A percentile compares a stretch with the other conserved stretches of the same genome.
Conservation (phyloP, 2,329 filamentous ascomycete species). For the Pseudogymnoascus sp. region DNA sequence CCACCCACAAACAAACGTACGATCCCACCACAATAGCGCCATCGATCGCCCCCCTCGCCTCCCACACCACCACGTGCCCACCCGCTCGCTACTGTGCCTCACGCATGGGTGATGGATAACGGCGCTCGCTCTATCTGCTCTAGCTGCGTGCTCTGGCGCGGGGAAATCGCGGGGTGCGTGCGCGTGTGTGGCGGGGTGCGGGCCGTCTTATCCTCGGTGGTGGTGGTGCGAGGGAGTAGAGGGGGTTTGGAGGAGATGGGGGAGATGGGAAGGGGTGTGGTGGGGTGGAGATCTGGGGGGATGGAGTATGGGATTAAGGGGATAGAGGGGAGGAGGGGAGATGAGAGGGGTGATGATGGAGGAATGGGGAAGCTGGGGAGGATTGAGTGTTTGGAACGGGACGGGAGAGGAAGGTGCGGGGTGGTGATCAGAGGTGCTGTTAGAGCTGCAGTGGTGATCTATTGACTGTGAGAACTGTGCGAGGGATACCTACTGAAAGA, state of each 20-base stretch:
- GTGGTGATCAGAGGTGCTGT: neutral
- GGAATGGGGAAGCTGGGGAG: neutral
- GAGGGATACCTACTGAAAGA: no score
- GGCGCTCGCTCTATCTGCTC: no score
- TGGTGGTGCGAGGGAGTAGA: no score
- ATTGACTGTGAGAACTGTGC: no score
- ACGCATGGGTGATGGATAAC: neutral
- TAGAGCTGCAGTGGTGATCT: no score
- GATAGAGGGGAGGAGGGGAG: neutral
- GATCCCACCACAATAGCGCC: no score
- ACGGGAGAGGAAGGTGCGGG: neutral
- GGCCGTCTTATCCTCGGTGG: neutral
- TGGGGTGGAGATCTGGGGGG: neutral
- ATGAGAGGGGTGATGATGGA: neutral
- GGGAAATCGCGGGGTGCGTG: neutral
- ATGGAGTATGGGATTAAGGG: neutral
- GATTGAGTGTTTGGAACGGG: neutral
- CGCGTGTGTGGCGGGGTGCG: neutral
- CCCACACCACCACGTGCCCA: neutral
- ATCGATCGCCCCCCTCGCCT: neutral
- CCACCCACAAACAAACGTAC: no score
- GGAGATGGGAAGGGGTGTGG: neutral
- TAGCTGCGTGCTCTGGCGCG: neutral
- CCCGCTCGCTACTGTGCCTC: neutral
- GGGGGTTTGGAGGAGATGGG: no score